These are phyloP conservation scores for Calendula officinalis DNA, from an alignment of 129 eudicot genomes.

Conservation along the genomic window DNA sequence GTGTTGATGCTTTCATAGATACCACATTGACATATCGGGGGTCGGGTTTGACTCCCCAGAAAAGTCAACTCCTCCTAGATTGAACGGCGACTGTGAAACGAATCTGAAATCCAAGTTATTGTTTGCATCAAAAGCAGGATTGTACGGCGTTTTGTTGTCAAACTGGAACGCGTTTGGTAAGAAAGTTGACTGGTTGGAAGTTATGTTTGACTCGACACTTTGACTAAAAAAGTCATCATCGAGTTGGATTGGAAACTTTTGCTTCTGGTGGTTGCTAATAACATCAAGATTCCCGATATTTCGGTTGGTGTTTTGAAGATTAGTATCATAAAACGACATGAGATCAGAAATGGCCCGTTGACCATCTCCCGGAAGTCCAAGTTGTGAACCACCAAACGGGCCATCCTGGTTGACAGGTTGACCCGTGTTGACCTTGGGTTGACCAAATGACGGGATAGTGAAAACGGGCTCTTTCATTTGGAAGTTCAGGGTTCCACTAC, in stretches of 20 bases:
- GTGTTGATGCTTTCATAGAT: conserved; percentile 30
- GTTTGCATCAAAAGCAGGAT: conserved; percentile 39
- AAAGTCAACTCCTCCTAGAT: conserved; percentile 41
- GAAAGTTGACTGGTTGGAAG: conserved; percentile 32
- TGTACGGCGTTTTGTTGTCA: conserved; percentile 41
- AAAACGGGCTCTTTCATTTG: conserved; percentile 40
- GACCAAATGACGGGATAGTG: conserved; percentile 34
- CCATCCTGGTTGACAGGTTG: conserved; percentile 39
- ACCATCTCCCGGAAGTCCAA: conserved; percentile 68
- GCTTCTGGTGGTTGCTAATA: conserved; percentile 43
- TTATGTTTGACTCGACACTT: conserved; percentile 34
- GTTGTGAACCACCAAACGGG: conserved; percentile 25
- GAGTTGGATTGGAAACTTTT: conserved; percentile 41
- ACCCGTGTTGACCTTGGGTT: conserved; percentile 32
- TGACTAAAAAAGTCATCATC: conserved; percentile 49
- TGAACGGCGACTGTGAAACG: conserved; percentile 55
- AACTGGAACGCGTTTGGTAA: conserved; percentile 41
- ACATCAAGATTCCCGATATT: conserved; percentile 31
- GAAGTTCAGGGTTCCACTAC: conserved; percentile 36
- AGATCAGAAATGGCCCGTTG: conserved; percentile 61
- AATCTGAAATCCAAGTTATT: conserved; percentile 49
- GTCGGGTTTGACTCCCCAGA: conserved; percentile 43
- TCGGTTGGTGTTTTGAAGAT: conserved; percentile 45
- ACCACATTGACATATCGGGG: conserved; percentile 54
- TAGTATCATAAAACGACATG: conserved; percentile 58